Evolutionary conservation across 768 basidiomycete species (phyloP).

Genomic region (Cystofilobasidium capitatum): DNA sequence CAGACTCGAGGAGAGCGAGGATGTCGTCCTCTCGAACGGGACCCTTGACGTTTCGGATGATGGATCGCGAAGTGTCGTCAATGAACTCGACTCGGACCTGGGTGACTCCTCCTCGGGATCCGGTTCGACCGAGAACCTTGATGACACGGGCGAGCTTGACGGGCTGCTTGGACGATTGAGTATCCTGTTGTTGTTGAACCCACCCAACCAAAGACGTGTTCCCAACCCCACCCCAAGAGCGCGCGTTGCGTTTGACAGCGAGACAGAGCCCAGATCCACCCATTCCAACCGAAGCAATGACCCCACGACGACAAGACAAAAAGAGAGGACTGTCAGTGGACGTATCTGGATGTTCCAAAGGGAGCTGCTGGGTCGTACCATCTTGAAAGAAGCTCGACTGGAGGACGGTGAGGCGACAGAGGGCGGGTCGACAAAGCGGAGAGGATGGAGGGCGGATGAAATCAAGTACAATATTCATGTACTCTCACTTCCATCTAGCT

Average conservation of each 20-base stretch:
- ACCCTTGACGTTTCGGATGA: conserved; percentile 98
- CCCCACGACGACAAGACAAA: neutral
- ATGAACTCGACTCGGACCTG: conserved; percentile 99
- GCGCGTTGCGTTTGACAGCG: too few species aligned
- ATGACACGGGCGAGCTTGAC: conserved; percentile 97
- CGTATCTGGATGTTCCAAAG: too few species aligned
- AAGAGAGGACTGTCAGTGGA: neutral
- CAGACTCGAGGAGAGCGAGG: conserved; percentile 89
- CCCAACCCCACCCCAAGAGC: neutral
- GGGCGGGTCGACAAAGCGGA: neutral
- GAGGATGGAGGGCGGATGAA: neutral
- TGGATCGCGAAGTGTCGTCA: conserved; percentile 89
- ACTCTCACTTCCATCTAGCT: too few species aligned
- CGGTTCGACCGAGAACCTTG: conserved; percentile 98
- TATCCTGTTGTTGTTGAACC: conserved; percentile 5
- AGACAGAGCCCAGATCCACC: neutral
- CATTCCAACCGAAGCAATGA: neutral
- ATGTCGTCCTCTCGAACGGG: conserved; percentile 95
- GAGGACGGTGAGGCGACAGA: neutral
- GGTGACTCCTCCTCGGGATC: conserved; percentile 96
- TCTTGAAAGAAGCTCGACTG: conserved; percentile 4
- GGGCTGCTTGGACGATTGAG: conserved; percentile 59
- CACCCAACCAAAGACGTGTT: neutral
- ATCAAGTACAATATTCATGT: neutral
- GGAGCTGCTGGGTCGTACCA: too few species aligned